Conservation (phyloP, 140 eudicot genomes). For the Flaveria floridana region DNA sequence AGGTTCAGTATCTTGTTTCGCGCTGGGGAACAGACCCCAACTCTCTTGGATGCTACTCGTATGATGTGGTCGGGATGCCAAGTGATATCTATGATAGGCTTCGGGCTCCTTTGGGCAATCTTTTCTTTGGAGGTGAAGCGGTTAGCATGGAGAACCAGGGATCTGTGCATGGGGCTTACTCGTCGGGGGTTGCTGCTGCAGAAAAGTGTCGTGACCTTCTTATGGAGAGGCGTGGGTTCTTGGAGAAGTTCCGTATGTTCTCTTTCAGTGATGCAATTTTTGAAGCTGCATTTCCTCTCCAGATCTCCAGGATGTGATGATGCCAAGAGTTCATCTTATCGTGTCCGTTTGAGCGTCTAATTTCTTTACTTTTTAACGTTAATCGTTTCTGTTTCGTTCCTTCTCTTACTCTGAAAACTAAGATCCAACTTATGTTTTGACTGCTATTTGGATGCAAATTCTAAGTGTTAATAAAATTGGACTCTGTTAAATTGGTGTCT, state of each 20-base stretch:
- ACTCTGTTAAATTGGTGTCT: not conserved
- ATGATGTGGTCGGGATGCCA: slow-evolving; percentile 81
- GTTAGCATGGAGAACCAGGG: slow-evolving; percentile 96
- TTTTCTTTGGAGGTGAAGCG: slow-evolving; percentile 97
- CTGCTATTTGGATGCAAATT: slow-evolving; percentile 1
- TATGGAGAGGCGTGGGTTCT: slow-evolving; percentile 51
- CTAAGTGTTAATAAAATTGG: not conserved
- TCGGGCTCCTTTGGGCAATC: slow-evolving; percentile 79
- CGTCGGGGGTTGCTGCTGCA: slow-evolving; percentile 78
- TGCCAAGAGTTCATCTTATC: not conserved
- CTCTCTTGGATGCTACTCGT: slow-evolving; percentile 89
- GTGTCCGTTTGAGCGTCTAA: not conserved
- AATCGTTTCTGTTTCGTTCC: not conserved
- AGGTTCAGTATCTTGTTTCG: slow-evolving; percentile 85
- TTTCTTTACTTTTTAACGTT: not conserved
- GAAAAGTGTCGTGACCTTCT: slow-evolving; percentile 72
- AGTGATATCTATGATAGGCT: slow-evolving; percentile 79
- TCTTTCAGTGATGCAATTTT: slow-evolving; percentile 48
- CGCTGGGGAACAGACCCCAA: slow-evolving; percentile 90
- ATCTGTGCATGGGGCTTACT: slow-evolving; percentile 96
- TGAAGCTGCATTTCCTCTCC: slow-evolving; percentile 74
- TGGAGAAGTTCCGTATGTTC: slow-evolving; percentile 54
- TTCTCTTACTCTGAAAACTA: not conserved
- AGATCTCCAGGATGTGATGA: slow-evolving; percentile 78
- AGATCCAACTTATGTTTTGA: not conserved